Conservation (phyloP, 129 eudicot genomes). For the Lactuca saligna region DNA sequence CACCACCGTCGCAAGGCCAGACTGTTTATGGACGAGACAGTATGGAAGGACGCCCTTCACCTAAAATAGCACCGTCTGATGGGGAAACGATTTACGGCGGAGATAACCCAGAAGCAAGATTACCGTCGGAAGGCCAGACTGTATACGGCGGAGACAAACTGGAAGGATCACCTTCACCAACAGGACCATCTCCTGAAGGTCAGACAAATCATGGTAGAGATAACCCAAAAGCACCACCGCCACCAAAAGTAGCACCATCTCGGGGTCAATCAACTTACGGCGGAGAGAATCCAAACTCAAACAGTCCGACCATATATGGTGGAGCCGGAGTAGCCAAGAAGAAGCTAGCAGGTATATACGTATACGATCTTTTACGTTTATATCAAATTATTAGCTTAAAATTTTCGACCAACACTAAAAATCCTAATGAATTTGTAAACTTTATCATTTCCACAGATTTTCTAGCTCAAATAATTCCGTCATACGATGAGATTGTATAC, state of each 20-base stretch:
- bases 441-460: no score
- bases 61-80: background rate
- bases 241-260: constrained; percentile 1
- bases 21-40: background rate
- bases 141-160: no score
- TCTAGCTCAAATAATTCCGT: no score
- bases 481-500: background rate
- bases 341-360: no score
- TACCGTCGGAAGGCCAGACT: background rate
- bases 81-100: background rate
- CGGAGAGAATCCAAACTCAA: background rate
- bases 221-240: constrained; percentile 19
- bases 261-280: constrained; percentile 6
- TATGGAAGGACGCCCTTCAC: background rate
- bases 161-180: no score
- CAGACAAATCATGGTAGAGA: background rate
- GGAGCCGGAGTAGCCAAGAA: background rate
- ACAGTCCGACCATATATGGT: background rate
- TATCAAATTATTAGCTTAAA: no score
- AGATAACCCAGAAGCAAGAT: constrained; percentile 2
- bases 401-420: no score
- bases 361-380: no score
- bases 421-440: no score
- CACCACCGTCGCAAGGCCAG: constrained; percentile 15
- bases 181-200: background rate